phyloP scores from a whole-genome alignment of 2,329 filamentous ascomycete species.

The Leptographium galeiforme region DNA sequence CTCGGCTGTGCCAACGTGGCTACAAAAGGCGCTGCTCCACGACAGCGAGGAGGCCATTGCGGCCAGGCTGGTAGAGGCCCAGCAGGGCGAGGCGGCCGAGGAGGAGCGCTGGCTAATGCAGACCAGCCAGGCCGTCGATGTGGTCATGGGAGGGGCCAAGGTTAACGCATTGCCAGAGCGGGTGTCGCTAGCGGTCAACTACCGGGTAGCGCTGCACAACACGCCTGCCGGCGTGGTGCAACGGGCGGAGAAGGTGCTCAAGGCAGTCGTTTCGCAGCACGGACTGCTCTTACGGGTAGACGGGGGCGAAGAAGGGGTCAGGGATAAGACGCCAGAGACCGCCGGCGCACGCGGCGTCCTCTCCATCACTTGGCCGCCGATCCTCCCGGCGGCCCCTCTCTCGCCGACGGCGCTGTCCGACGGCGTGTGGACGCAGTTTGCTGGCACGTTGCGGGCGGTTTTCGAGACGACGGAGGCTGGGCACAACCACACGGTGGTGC shows the following conservation, averaged over 20 bases:
- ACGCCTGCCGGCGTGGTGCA: slow-evolving; percentile 32
- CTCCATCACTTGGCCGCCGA: slow-evolving; percentile 19
- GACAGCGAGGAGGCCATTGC: slow-evolving; percentile 14
- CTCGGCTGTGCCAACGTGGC: slow-evolving; percentile 25
- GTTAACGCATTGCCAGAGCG: slow-evolving; percentile 53
- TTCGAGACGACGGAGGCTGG: slow-evolving; percentile 7
- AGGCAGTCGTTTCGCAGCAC: slow-evolving; percentile 38
- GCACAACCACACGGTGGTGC: slow-evolving; percentile 22
- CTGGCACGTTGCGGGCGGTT: slow-evolving; percentile 13
- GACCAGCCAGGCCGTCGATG: slow-evolving; percentile 46
- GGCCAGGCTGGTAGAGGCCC: slow-evolving; percentile 18
- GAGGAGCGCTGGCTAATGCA: too few relatives aligned
- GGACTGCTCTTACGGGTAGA: slow-evolving; percentile 21
- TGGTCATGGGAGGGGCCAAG: slow-evolving; percentile 50
- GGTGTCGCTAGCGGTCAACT: slow-evolving; percentile 42
- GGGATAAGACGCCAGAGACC: too few relatives aligned
- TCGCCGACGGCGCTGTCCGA: slow-evolving; percentile 15
- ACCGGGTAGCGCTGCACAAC: slow-evolving; percentile 43
- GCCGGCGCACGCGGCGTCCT: neutral
- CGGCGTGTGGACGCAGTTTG: slow-evolving; percentile 13
- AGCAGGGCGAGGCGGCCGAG: slow-evolving; percentile 13
- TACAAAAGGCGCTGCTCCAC: slow-evolving; percentile 15
- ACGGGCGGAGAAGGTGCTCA: slow-evolving; percentile 29
- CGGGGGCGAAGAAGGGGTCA: too few relatives aligned
- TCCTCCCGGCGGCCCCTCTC: slow-evolving; percentile 21